phyloP scores from a whole-genome alignment of 805 yeast genomes.

The Pichia insulana region DNA sequence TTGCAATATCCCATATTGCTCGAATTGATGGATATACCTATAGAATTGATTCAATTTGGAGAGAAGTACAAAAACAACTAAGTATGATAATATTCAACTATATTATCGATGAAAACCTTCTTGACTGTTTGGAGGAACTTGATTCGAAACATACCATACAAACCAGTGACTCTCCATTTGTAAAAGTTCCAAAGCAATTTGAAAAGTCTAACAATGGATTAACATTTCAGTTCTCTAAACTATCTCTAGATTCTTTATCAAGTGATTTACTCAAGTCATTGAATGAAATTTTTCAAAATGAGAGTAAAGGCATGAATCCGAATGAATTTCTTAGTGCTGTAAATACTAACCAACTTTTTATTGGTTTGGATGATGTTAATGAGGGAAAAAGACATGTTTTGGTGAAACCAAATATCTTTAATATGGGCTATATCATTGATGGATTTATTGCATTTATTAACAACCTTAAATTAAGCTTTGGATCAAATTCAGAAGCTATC shows the following conservation, averaged over 20 bases:
- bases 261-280: constrained; percentile 6
- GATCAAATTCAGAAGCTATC: constrained; percentile 7
- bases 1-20: constrained; percentile 53
- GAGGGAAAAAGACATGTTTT: constrained; percentile 53
- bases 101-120: constrained; percentile 27
- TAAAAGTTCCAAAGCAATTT: constrained; percentile 18
- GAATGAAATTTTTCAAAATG: constrained; percentile 8
- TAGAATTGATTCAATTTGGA: constrained; percentile 33
- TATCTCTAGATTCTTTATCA: constrained; percentile 24
- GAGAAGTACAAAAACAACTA: constrained; percentile 33
- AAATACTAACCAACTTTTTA: constrained; percentile 33
- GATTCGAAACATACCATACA: constrained; percentile 11
- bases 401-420: constrained; percentile 63
- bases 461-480: constrained; percentile 40
- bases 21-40: constrained; percentile 20
- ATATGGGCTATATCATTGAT: constrained; percentile 72
- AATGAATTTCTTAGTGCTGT: constrained; percentile 16
- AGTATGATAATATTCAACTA: constrained; percentile 31
- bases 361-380: constrained; percentile 43
- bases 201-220: constrained; percentile 15
- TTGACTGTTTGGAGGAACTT: constrained; percentile 17
- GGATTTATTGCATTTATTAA: constrained; percentile 62
- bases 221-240: constrained; percentile 29
- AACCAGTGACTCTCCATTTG: constrained; percentile 17
- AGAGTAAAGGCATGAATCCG: background rate